These are phyloP conservation scores for Aspergillus hancockii DNA, from an alignment of 495 filamentous ascomycete genomes.

Conservation along the genomic window DNA sequence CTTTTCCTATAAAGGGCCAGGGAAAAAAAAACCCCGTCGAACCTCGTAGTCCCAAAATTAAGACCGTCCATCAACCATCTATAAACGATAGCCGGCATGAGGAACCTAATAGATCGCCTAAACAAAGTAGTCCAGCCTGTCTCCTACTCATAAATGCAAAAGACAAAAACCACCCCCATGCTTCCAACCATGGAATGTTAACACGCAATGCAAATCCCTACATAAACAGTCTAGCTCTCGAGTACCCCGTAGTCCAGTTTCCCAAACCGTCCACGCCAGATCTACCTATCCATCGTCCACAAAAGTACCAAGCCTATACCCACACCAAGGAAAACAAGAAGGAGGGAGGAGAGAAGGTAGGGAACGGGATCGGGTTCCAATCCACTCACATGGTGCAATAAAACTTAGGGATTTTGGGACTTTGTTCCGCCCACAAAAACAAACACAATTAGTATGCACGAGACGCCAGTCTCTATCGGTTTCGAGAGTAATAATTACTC, in stretches of 20 bases:
- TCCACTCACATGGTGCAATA: neutral
- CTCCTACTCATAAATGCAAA: neutral
- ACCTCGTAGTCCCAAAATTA: neutral
- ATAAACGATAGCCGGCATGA: neutral
- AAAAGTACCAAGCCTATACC: neutral
- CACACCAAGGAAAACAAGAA: neutral
- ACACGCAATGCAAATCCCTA: neutral
- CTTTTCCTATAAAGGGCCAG: neutral
- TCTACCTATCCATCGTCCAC: neutral
- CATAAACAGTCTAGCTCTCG: neutral
- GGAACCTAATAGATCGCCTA: neutral
- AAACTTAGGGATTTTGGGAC: neutral
- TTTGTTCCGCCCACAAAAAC: slow-evolving; percentile 1
- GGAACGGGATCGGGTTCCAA: neutral
- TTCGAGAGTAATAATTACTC: neutral
- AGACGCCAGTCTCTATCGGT: neutral
- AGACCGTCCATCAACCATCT: neutral
- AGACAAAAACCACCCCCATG: neutral
- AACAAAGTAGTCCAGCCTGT: neutral
- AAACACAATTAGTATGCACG: neutral
- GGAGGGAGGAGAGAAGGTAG: no score
- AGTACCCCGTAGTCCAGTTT: neutral
- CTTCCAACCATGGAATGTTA: neutral
- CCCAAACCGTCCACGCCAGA: neutral
- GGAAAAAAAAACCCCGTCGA: neutral